Evolutionary conservation across 108 stramenopile species (phyloP).

Genomic region (Cafeteria roenbergensis): DNA sequence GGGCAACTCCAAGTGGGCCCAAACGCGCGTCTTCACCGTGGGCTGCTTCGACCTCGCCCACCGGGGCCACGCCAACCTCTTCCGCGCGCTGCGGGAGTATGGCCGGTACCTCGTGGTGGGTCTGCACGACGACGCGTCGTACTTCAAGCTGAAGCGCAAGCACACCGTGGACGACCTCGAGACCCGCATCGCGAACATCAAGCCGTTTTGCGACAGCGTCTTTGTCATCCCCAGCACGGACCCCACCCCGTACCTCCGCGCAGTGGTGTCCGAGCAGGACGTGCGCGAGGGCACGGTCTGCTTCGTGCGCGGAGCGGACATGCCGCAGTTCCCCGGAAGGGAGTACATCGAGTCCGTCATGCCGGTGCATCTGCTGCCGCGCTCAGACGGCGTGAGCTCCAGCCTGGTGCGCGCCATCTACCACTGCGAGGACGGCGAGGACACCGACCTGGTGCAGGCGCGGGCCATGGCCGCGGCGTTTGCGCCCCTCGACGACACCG

Average conservation of each 20-base stretch:
- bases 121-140: constrained; percentile 49
- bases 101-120: constrained; percentile 46
- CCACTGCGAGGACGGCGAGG: no score
- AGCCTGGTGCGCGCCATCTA: no score
- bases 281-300: no score
- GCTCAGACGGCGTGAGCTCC: no score
- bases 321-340: no score
- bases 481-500: no score
- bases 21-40: constrained; percentile 53
- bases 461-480: no score
- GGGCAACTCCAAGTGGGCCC: no score
- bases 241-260: constrained; percentile 38
- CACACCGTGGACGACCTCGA: constrained; percentile 51
- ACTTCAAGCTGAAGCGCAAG: constrained; percentile 51
- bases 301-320: no score
- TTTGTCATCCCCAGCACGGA: constrained; percentile 51
- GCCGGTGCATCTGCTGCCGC: no score
- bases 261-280: constrained; percentile 42
- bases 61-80: constrained; percentile 48
- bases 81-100: constrained; percentile 43
- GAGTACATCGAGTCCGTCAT: no score
- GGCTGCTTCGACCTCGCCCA: constrained; percentile 55
- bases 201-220: constrained; percentile 45
- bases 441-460: no score
- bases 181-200: constrained; percentile 43